phyloP scores from a whole-genome alignment of 2,329 filamentous ascomycete species.

The Gnomoniopsis sp. region DNA sequence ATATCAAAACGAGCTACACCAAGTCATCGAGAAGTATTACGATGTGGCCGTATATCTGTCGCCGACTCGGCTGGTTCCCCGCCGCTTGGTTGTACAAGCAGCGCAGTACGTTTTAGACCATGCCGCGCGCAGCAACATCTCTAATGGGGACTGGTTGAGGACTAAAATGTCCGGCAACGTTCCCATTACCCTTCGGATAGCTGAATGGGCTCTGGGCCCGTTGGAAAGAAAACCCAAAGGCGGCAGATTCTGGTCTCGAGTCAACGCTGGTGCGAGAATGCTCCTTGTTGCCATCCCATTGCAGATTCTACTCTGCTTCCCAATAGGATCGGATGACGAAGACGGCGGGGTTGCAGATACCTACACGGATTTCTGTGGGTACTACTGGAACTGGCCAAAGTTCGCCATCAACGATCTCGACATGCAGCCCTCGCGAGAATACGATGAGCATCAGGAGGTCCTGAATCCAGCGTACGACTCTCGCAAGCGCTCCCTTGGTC shows the following conservation, averaged over 20 bases:
- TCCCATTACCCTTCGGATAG: slow-evolving; percentile 17
- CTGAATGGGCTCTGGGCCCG: slow-evolving; percentile 21
- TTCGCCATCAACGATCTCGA: slow-evolving; percentile 24
- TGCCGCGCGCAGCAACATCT: not conserved
- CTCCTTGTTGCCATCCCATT: slow-evolving; percentile 21
- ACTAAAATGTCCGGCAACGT: slow-evolving; percentile 21
- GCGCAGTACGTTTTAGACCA: slow-evolving; percentile 17
- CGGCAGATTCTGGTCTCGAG: too few species aligned
- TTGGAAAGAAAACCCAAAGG: slow-evolving; percentile 11
- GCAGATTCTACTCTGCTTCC: slow-evolving; percentile 21
- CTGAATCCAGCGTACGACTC: too few species aligned
- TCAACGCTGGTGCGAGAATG: slow-evolving; percentile 15
- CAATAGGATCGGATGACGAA: slow-evolving; percentile 17
- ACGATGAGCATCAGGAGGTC: too few species aligned
- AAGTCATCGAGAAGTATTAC: slow-evolving; percentile 21
- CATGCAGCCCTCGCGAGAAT: slow-evolving; percentile 19
- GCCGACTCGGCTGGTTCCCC: slow-evolving; percentile 22
- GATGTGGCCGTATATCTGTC: slow-evolving; percentile 25
- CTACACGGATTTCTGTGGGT: slow-evolving; percentile 23
- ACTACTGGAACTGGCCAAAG: slow-evolving; percentile 26
- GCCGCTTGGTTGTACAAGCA: slow-evolving; percentile 23
- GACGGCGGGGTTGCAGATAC: slow-evolving; percentile 18
- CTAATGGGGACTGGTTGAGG: slow-evolving; percentile 22
- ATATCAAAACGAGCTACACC: slow-evolving; percentile 22
- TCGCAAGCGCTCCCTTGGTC: slow-evolving; percentile 13